Base-by-base conservation (phyloP, 2,329 filamentous ascomycete genomes). In the Diaporthe longicolla region DNA sequence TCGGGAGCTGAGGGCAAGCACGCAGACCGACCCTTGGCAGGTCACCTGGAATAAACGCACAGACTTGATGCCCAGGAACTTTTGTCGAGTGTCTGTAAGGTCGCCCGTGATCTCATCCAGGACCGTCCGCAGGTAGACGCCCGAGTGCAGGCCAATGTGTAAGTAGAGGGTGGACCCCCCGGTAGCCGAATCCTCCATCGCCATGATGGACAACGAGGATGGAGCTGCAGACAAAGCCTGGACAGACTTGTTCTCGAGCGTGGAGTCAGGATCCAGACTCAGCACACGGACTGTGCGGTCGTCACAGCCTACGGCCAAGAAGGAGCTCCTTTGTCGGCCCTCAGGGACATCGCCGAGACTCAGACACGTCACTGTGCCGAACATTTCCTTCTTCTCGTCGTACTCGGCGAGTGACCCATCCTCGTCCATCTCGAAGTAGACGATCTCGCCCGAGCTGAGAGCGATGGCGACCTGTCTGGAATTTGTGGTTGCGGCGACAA, bases 341-440 rank as follows among this genome's bases (percentile, higher is more conserved):
- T 97, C 94, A 0, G 97, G 96, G 19, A 98, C 95, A 70, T 97
- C 93, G 3, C 96, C 97, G 69, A 99, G 88, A 79, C 95, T 97
- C n/a, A 99, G 87, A 77, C 94, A 97, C 24, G 95, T 98, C 65
- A 99, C 95, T 0, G 95, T 98, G 59, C 95, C 96, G 70, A 94
- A 95, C 93, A 99, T 97, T 79, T 97, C 93, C 79, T 95, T 95
- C 82, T 96, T 95, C 80, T 98, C 95, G 77, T 98, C 94, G 77
- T 98, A 98, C 84, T 98, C 96, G 45, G 95, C 95, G 43, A 98
- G 87, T 4, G 94, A 94, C 40, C 95, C 95, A 82, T 98, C 96
- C 0, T 91, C 89, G 79, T 98, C 97, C 91, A 98, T 96, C 82
- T 99, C 97, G 78, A 99, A 99, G 81, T 98, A 99, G 55, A 98